phyloP scores from a whole-genome alignment of 164 flowering plant species.

The Vitis rotundifolia region DNA sequence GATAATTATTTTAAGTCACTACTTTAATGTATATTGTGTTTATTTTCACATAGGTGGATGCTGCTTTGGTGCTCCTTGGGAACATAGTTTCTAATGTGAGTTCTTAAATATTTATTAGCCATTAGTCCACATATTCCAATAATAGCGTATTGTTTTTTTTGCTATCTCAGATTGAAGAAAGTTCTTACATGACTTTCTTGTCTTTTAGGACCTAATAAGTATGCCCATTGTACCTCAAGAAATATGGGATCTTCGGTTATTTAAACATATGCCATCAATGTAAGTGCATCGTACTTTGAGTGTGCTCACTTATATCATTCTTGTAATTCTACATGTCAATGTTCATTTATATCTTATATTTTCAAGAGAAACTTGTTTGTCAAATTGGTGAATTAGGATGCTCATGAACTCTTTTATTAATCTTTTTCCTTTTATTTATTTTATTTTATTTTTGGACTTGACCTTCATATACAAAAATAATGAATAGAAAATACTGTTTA shows the following conservation, averaged over 20 bases:
- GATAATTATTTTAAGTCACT: neutral
- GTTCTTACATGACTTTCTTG: slow-evolving; percentile 1
- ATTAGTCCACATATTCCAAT: neutral
- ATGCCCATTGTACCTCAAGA: slow-evolving; percentile 63
- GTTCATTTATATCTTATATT: neutral
- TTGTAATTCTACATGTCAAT: too few species aligned
- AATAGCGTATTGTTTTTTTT: neutral
- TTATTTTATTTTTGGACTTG: too few species aligned
- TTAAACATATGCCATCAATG: slow-evolving; percentile 66
- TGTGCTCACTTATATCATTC: neutral
- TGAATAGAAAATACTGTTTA: too few species aligned
- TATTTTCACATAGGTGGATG: slow-evolving; percentile 68
- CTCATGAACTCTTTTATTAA: neutral
- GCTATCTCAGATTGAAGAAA: neutral
- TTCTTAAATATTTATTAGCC: slow-evolving; percentile 1
- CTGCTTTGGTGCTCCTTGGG: slow-evolving; percentile 73
- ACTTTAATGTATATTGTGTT: slow-evolving; percentile 1
- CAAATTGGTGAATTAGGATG: neutral
- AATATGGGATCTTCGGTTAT: slow-evolving; percentile 81
- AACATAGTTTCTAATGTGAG: slow-evolving; percentile 66
- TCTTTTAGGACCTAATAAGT: slow-evolving; percentile 52
- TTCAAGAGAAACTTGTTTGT: neutral
- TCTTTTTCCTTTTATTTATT: neutral
- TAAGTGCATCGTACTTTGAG: slow-evolving; percentile 36
- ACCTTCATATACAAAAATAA: too few species aligned